Percentiles rank a stretch among this genome's conserved stretches.
These are phyloP conservation scores for Silene noctiflora DNA, from an alignment of 179 eudicot species.

Conservation along the genomic window DNA sequence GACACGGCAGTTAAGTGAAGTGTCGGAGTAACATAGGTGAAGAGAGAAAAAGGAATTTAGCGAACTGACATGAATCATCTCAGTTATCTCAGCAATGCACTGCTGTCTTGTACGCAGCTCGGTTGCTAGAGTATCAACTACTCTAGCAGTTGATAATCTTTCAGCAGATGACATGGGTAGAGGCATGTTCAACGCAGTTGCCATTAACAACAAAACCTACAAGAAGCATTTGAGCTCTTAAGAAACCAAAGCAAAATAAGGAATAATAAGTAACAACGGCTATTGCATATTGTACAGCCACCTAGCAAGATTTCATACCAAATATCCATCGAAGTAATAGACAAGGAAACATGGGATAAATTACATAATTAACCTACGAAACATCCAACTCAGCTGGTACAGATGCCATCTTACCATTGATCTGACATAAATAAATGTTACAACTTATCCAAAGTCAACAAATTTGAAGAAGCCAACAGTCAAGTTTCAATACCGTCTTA, in stretches of 20 bases:
- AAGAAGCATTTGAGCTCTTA: conserved; percentile 6
- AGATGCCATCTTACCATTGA: background rate
- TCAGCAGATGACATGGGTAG: conserved; percentile 38
- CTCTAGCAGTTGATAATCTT: conserved; percentile 31
- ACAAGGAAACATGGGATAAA: background rate
- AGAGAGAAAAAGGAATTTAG: background rate
- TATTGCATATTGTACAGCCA: background rate
- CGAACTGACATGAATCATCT: conserved; percentile 87
- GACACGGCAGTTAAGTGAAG: too few species aligned
- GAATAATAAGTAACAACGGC: background rate
- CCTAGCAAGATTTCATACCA: conserved; percentile 2
- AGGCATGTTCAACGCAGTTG: conserved; percentile 70
- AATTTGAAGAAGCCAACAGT: background rate
- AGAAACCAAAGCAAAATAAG: conserved; percentile 4
- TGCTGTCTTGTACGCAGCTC: conserved; percentile 82
- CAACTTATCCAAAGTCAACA: background rate
- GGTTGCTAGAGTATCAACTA: conserved; percentile 43
- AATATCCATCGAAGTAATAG: background rate
- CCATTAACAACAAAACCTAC: conserved; percentile 92
- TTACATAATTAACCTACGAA: conserved; percentile 1
- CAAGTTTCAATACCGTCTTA: background rate
- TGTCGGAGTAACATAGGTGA: too few species aligned
- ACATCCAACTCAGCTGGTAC: background rate
- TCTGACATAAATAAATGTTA: background rate
- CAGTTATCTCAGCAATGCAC: conserved; percentile 85